phyloP scores from a whole-genome alignment of 768 basidiomycete species.

The Suillus bovinus region DNA sequence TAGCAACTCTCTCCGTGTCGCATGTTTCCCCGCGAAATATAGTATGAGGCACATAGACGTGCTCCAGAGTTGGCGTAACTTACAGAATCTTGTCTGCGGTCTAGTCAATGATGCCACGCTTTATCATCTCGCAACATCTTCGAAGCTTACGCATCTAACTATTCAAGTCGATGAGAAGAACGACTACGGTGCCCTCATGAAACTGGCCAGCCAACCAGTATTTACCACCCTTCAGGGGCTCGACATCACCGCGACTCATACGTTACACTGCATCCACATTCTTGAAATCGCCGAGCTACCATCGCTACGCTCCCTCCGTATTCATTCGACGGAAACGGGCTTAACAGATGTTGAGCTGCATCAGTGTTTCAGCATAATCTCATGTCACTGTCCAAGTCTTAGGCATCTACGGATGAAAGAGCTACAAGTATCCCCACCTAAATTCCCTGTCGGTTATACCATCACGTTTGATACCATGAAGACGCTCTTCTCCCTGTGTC shows the following conservation, averaged over 20 bases:
- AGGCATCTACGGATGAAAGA: not conserved
- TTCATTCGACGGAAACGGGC: slow-evolving; percentile 1
- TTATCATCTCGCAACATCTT: slow-evolving; percentile 3
- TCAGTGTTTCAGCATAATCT: not conserved
- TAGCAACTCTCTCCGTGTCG: not conserved
- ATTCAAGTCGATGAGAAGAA: not conserved
- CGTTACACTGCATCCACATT: not conserved
- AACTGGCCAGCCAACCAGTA: not conserved
- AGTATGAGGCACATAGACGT: slow-evolving; percentile 4
- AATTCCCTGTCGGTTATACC: slow-evolving; percentile 1
- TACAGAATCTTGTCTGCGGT: slow-evolving; percentile 5
- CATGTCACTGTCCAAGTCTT: not conserved
- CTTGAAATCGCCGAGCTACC: slow-evolving; percentile 2
- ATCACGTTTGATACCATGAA: slow-evolving; percentile 6
- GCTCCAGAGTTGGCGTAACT: not conserved
- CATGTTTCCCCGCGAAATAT: not conserved
- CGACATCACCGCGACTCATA: not conserved
- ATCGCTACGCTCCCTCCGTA: not conserved
- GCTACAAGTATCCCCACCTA: not conserved
- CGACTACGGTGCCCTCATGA: not conserved
- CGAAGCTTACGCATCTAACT: not conserved
- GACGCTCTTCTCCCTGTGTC: not conserved
- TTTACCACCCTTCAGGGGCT: not conserved
- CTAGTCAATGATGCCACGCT: slow-evolving; percentile 1
- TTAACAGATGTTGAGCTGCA: not conserved